Base-by-base conservation (phyloP, 2,329 filamentous ascomycete species). In the Colletotrichum cereale region DNA sequence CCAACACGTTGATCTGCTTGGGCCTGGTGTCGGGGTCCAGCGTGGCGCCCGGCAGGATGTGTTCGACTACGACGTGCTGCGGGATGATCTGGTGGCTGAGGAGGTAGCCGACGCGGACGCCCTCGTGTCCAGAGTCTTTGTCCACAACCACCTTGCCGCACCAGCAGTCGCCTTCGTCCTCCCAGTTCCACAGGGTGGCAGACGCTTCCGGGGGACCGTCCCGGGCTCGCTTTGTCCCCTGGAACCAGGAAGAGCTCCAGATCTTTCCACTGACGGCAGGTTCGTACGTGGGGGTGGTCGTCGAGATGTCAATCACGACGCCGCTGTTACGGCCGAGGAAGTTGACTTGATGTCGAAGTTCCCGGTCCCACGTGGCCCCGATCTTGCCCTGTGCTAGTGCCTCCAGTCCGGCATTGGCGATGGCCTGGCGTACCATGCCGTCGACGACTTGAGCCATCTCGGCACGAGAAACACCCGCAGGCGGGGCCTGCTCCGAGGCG, bases 101-200 rank as follows among this genome's bases (percentile, higher is more conserved):
- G 50, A 89, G 80, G 24, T 97, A 88, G 11, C 88, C 88, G 21
- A 98, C 83, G 64, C 90, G 88, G 2, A 90, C 89, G 47, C 90
- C 89, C 10, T 85, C 85, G 21, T 79, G 77, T 14, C 81, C 80
- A 21, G 82, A 81, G 0, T 12, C 21, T 18, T 79, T 79, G 60
- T 85, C 82, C 14, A 77, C 74, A 0, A 82, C 82, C 4, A 77
- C 78, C 0, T 84, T 86, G 5, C 92, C 90, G 80, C 96, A 98
- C 93, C 94, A 98, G 81, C 94, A 97, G 73, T 98, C 93, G 26
- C 93, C 93, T 42, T 92, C 87, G 60, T 97, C 93, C 12, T 90
- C 84, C 94, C 95, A 97, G 4, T 85, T 82, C 2, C 82, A 78
- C 2, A 97, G 85, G 0, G 92, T 94, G 7, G 60, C 60, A 24